Evolutionary conservation across 192 early-diverging fungal species (phyloP), one percentile per base, ranked within the genome.

Genomic region (Coemansia sp.): DNA sequence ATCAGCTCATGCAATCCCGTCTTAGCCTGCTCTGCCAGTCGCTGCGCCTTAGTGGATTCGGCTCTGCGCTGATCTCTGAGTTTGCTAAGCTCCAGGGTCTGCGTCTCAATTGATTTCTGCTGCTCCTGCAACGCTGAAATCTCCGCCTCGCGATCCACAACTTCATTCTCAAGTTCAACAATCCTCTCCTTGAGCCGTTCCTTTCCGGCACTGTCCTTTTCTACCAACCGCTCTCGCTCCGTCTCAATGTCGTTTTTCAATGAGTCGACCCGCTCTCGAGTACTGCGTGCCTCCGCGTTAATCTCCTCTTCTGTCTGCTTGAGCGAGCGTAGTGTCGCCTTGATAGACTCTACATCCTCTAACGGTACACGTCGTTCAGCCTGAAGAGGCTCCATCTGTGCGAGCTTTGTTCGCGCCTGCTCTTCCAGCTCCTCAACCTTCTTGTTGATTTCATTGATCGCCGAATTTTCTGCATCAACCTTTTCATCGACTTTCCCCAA

Each of bases 1-100:
- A 74, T 54, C 57, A 96, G 68, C 5, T 87, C 64, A 22, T 74
- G 61, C 25, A 91, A 71, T 3, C 9, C 80, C 27, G 17, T 10
- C 29, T 20, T 70, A 51, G 51, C 84, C 63, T 58, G 58, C 54
- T 79, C 60, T 11, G 52, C 54, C 29, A 39, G 19, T 27, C 19
- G 51, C 65, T 68, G 64, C 63, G 65, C 54, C 50, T 61, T 67
- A 29, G 68, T 68, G 5, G 52, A 69, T 6, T 50, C 68, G 22
- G 39, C 59, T 21, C 50, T 60, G 22, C 56, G 63, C 22, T 51
- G 68, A 30, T 55, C 59, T 68, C 68, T 82, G 24, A 24, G 54
- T 17, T 69, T 67, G 59, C 39, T 64, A 22, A 73, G 71, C 68
- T 61, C 55, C 2, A 22, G 52, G 4, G 74, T 60, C 23, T 52